phyloP scores from a whole-genome alignment of 768 basidiomycete genomes.

The Russula brevipes region DNA sequence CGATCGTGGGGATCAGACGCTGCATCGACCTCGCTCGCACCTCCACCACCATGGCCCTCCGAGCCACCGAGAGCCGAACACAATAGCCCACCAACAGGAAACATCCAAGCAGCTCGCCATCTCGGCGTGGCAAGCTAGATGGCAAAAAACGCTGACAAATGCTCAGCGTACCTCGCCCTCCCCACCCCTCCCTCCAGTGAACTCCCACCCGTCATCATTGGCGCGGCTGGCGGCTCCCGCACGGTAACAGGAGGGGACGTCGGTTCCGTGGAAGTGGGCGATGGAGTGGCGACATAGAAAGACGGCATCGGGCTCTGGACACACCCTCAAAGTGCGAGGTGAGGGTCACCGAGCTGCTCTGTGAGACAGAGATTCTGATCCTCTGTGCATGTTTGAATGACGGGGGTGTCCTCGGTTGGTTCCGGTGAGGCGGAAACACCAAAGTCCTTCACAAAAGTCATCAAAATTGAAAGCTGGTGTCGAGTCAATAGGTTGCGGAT shows the following conservation, averaged over 20 bases:
- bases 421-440: background rate
- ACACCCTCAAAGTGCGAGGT: background rate
- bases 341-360: background rate
- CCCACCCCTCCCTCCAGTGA: too few relatives aligned
- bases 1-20: too few relatives aligned
- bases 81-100: too few relatives aligned
- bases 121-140: too few relatives aligned
- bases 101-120: too few relatives aligned
- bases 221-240: too few relatives aligned
- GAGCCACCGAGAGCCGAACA: too few relatives aligned
- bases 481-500: background rate
- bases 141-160: too few relatives aligned
- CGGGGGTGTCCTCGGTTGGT: background rate
- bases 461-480: constrained; percentile 11
- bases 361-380: background rate
- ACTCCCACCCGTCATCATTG: too few relatives aligned
- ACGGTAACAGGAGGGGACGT: background rate
- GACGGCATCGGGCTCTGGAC: background rate
- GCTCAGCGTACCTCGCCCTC: too few relatives aligned
- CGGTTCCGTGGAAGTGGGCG: background rate
- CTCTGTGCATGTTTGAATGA: background rate
- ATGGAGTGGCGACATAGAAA: constrained; percentile 5
- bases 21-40: too few relatives aligned
- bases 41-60: too few relatives aligned
- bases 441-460: constrained; percentile 12